These are phyloP conservation scores for Cunninghamia lanceolata DNA, from an alignment of 75 land plant genomes.

Conservation along the genomic window DNA sequence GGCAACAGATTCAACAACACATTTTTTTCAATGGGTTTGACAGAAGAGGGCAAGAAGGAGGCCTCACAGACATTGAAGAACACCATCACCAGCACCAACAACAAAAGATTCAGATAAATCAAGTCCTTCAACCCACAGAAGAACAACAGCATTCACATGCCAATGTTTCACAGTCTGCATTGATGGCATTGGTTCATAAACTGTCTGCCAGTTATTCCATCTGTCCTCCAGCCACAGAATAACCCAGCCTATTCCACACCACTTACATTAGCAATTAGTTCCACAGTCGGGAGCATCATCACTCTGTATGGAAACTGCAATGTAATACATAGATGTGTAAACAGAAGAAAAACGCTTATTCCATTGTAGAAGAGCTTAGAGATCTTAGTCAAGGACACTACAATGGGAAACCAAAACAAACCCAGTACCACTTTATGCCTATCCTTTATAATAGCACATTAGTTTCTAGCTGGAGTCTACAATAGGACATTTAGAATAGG, in stretches of 20 bases:
- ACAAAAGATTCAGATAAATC: not conserved
- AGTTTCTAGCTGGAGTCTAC: not conserved
- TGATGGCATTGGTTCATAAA: constrained; percentile 10
- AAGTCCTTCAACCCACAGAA: not conserved
- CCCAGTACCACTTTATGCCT: not conserved
- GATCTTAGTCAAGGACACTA: not conserved
- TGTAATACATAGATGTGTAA: not conserved
- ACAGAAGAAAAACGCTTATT: not conserved
- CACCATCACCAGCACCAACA: not conserved
- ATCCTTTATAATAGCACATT: not conserved
- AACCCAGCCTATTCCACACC: not conserved
- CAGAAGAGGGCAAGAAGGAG: not conserved
- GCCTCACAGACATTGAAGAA: not conserved
- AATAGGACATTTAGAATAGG: not conserved
- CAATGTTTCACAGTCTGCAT: constrained; percentile 3
- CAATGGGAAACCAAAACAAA: not conserved
- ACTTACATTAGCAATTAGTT: not conserved
- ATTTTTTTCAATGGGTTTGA: not conserved
- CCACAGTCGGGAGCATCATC: not conserved
- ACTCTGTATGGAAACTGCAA: not conserved
- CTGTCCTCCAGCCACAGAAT: not conserved
- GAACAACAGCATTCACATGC: constrained; percentile 3
- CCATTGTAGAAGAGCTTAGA: not conserved
- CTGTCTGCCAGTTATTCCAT: constrained; percentile 7
- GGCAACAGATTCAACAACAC: not conserved